Base-by-base conservation (phyloP, 345 rosid species). In the Raphanus sativus region DNA sequence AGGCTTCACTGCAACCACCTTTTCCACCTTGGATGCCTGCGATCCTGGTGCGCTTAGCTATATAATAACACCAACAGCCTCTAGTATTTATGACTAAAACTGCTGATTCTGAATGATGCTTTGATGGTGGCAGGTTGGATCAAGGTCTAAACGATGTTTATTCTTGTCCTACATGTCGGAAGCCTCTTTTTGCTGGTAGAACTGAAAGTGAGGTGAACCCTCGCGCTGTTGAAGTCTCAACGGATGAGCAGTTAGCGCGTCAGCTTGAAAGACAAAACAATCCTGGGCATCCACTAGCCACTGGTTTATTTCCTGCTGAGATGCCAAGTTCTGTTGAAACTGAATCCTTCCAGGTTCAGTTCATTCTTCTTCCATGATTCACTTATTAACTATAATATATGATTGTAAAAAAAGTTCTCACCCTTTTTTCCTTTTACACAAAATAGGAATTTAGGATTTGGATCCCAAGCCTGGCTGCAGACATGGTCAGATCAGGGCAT, bases 81-180 rank as follows among this genome's bases (percentile, higher is more conserved):
- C 42, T 0, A 50, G 40, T 59, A 73, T 71, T n/a, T 67, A 63
- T 6, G 15, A 56, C 45, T 8, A 50, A 81, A 58, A 72, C 77
- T 62, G 62, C 33, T 80, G 36, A 36, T 69, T 2, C 30, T 40
- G 65, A 65, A 74, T 83, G 82, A 71, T 78, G 60, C 68, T 71
- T 24, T 24, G 66, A 34, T 74, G 71, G 71, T 88, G 83, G 78
- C 87, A 95, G 99, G 99, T 80, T 95, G 89, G 99, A 95, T 86
- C 99, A 95, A 86, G 96, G 99, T 81, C 88, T 90, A 69, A 95
- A 85, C 79, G 99, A 92, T 42, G 89, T 78, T 75, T 92, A 92
- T 74, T 92, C 98, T 12, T 95, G 99, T 68, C 99, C 99, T 65
- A 92, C 97, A 33, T 95, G 99, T 86, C 89, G 99, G 69, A 95